Percentiles rank a stretch among this genome's conserved stretches.
Evolutionary conservation across 108 stramenopile genomes (phyloP).

Genomic region (Asterionellopsis glacialis): DNA sequence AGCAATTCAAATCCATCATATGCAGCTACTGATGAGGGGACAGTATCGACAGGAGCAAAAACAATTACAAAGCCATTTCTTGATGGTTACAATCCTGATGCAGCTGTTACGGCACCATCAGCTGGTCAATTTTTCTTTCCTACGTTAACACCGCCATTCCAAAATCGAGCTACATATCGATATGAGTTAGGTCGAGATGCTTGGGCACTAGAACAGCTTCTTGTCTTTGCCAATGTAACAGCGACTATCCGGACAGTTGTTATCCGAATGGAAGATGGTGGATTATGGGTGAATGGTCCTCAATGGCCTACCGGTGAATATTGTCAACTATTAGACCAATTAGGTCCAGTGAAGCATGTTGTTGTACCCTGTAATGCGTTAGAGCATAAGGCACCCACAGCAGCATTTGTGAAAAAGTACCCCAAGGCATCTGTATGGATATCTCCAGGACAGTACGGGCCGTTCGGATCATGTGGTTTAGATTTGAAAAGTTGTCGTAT

Average conservation of each 20-base stretch:
- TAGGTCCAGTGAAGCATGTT: constrained; percentile 36
- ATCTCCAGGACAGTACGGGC: constrained; percentile 55
- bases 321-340: constrained; percentile 39
- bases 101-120: constrained; percentile 8
- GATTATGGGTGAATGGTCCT: constrained; percentile 48
- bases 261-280: constrained; percentile 33
- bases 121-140: constrained; percentile 38
- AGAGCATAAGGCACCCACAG: constrained; percentile 50
- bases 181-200: constrained; percentile 48
- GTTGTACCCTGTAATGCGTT: constrained; percentile 54
- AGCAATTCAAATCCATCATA: too few species aligned
- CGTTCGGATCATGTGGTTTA: constrained; percentile 40
- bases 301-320: constrained; percentile 58
- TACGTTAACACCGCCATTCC: constrained; percentile 49
- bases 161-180: constrained; percentile 44
- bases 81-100: background rate
- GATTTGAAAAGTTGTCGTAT: constrained; percentile 20
- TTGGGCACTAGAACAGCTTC: constrained; percentile 61
- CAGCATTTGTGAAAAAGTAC: constrained; percentile 36
- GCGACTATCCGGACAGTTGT: constrained; percentile 55
- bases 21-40: too few species aligned
- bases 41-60: too few species aligned
- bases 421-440: constrained; percentile 47
- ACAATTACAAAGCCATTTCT: too few species aligned
- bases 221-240: constrained; percentile 63